Base-by-base conservation (phyloP, 768 basidiomycete species). In the Boletales sp. region DNA sequence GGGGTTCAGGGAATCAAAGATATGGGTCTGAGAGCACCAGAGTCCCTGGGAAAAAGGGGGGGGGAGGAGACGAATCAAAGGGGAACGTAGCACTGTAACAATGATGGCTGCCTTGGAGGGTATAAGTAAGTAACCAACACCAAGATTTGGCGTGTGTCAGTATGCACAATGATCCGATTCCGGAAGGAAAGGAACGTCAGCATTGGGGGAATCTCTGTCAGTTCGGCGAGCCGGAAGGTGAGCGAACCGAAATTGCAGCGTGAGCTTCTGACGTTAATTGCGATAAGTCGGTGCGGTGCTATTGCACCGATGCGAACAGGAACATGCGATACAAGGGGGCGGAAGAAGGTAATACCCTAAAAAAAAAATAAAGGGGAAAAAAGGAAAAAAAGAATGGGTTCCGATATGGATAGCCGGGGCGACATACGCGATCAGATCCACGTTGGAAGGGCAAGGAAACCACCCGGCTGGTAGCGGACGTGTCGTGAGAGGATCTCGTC, bases 401-500 rank as follows among this genome's bases (percentile, higher is more conserved):
- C 61, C 47, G 48, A 51, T 48, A 61, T 43, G 8, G 62, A 62
- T 46, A 50, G 30, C 40, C 61, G 42, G 34, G 1, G 30, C 15
- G 45, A 53, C 52, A 47, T 58, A 40, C 48, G 43, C 35, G 48
- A 58, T 44, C 10, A 48, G 48, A 55, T 51, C 39, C 45, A 42
- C 24, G 40, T 44, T 32, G 2, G 19, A 29, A n/a, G 18, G 37
- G 35, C n/a, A 46, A 35, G 9, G 15, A 15, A 8, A 43, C 45
- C 48, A 35, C 55, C 40, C 13, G 7, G 24, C 7, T 45, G 41
- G 48, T 19, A 21, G 27, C 15, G n/a, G n/a, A 45, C 19, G n/a
- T 35, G 24, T 40, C 56, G 63, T 62, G 63, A 63, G 59, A 62
- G 57, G 47, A 65, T 65, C 59, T 51, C 48, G 59, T 52, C 48